Percentiles rank a stretch among this genome's conserved stretches.
phyloP scores from a whole-genome alignment of 495 filamentous ascomycete species.

The Neurospora tetrasperma region DNA sequence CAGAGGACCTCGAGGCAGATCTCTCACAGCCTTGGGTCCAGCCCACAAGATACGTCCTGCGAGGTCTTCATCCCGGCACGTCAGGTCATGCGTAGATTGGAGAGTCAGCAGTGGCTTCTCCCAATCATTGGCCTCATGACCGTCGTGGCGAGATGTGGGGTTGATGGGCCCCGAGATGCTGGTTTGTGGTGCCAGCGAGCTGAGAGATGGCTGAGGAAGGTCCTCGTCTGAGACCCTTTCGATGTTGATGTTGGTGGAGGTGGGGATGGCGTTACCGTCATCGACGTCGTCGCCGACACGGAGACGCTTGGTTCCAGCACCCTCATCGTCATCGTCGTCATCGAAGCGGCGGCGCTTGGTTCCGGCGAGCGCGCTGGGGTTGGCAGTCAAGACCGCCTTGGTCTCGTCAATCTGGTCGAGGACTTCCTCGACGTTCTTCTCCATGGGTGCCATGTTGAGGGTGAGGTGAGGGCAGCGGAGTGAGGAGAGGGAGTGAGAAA shows the following conservation, averaged over 20 bases:
- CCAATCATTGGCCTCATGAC: neutral
- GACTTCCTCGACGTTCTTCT: neutral
- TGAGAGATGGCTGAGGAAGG: neutral
- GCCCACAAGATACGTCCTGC: neutral
- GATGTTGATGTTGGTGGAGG: neutral
- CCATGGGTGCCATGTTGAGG: neutral
- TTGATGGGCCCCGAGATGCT: neutral
- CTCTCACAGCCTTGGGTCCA: neutral
- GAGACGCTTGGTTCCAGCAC: neutral
- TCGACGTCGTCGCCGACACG: neutral
- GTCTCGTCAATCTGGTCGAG: neutral
- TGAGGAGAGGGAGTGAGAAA: neutral
- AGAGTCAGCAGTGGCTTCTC: neutral
- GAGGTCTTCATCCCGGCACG: neutral
- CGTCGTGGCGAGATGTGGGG: neutral
- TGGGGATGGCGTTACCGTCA: neutral
- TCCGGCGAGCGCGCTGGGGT: neutral
- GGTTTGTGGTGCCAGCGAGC: neutral
- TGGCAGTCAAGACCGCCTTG: neutral
- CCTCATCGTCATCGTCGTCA: neutral
- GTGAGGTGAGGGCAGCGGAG: neutral
- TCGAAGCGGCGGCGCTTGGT: neutral
- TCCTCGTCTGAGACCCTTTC: neutral
- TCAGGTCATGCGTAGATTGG: neutral
- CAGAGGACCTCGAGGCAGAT: neutral